These are phyloP conservation scores for Suhomyces sp. DNA, from an alignment of 805 yeast species.

Conservation along the genomic window DNA sequence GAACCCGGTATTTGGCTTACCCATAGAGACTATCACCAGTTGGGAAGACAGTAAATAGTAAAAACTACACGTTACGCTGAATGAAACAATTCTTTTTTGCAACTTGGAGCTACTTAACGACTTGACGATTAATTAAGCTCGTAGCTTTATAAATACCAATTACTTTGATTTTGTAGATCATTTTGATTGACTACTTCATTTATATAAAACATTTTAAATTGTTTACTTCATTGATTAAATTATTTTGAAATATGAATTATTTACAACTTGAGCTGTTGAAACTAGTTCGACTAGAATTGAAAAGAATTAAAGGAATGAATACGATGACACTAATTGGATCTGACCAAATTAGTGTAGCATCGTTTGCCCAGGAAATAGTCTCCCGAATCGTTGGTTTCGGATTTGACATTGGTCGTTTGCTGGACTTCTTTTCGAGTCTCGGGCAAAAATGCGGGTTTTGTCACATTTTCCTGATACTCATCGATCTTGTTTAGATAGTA, in stretches of 20 bases:
- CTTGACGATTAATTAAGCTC: too few relatives aligned
- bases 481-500: slow-evolving; percentile 17
- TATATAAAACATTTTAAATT: too few relatives aligned
- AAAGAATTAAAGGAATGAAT: neutral
- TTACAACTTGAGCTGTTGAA: neutral
- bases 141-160: too few relatives aligned
- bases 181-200: too few relatives aligned
- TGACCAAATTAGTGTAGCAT: neutral
- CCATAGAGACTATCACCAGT: slow-evolving; percentile 9
- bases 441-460: neutral
- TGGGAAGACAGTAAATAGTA: neutral
- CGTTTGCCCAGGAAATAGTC: slow-evolving; percentile 2
- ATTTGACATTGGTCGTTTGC: neutral
- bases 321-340: neutral
- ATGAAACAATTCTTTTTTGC: too few relatives aligned
- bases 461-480: slow-evolving; percentile 3
- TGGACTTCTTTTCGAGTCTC: neutral
- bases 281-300: neutral
- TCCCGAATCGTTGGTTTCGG: neutral
- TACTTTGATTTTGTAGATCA: too few relatives aligned
- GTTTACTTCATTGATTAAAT: too few relatives aligned
- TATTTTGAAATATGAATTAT: too few relatives aligned
- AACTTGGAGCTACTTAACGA: too few relatives aligned
- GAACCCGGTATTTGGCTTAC: slow-evolving; percentile 30
- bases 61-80: too few relatives aligned